These are phyloP conservation scores for Cladophialophora psammophila DNA, from an alignment of 2,329 filamentous ascomycete genomes.

Conservation along the genomic window DNA sequence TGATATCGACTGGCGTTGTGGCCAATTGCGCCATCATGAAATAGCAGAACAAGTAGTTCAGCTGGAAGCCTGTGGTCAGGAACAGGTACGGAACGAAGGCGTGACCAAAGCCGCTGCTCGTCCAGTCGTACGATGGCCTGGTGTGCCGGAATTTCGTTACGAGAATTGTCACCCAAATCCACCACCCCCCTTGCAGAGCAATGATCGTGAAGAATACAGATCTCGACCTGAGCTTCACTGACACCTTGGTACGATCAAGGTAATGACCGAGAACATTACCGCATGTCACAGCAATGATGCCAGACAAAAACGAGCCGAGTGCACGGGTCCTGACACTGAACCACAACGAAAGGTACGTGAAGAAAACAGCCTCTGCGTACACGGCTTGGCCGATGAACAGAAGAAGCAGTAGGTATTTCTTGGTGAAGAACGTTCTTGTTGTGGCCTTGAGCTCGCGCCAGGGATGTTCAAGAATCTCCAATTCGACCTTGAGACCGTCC, in stretches of 20 bases:
- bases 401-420: slow-evolving; percentile 69
- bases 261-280: slow-evolving; percentile 71
- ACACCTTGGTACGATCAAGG: slow-evolving; percentile 65
- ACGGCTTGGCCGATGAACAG: slow-evolving; percentile 75
- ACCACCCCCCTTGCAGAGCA: slow-evolving; percentile 65
- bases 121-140: slow-evolving; percentile 72
- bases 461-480: slow-evolving; percentile 64
- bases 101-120: slow-evolving; percentile 66
- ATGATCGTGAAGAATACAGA: slow-evolving; percentile 57
- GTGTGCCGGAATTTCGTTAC: slow-evolving; percentile 66
- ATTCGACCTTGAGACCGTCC: slow-evolving; percentile 68
- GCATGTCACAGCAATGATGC: slow-evolving; percentile 69
- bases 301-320: slow-evolving; percentile 73
- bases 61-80: slow-evolving; percentile 71
- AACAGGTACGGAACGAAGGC: slow-evolving; percentile 74
- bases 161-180: slow-evolving; percentile 73
- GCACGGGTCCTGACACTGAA: slow-evolving; percentile 74
- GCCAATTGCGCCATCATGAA: slow-evolving; percentile 74
- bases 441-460: slow-evolving; percentile 68
- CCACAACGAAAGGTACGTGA: slow-evolving; percentile 72
- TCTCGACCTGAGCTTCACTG: slow-evolving; percentile 63
- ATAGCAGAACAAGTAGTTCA: slow-evolving; percentile 78
- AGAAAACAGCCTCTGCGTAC: slow-evolving; percentile 75
- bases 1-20: slow-evolving; percentile 66
- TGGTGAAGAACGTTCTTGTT: slow-evolving; percentile 65